Conservation (phyloP, 352 stramenopile species). For the Pythium monospermum region DNA sequence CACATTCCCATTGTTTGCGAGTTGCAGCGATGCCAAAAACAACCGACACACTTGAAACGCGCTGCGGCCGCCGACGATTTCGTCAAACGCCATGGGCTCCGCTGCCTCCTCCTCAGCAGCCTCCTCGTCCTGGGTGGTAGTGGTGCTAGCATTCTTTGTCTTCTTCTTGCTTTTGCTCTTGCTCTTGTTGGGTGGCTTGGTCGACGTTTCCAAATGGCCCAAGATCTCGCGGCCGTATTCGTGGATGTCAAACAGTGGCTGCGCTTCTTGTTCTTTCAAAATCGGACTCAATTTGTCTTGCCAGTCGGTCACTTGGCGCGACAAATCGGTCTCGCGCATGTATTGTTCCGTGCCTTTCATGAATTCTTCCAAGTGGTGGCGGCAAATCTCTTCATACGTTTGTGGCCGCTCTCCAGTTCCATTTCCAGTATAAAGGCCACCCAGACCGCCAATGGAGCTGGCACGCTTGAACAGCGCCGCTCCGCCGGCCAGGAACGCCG, state of each 20-base stretch:
- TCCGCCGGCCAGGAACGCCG: conserved; percentile 11
- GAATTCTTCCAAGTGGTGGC: conserved; percentile 71
- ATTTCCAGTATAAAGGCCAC: no score
- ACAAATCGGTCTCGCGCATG: conserved; percentile 64
- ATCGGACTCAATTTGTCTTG: conserved; percentile 69
- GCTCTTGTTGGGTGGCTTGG: conserved; percentile 23
- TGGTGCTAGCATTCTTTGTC: conserved; percentile 17
- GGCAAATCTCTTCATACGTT: conserved; percentile 71
- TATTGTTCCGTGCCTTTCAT: conserved; percentile 82
- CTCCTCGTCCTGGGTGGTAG: background rate
- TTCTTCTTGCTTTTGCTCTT: conserved; percentile 28
- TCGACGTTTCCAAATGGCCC: conserved; percentile 35
- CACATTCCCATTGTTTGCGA: conserved; percentile 89
- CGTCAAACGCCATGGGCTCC: conserved; percentile 39
- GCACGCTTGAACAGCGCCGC: conserved; percentile 16
- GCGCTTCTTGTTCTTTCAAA: conserved; percentile 62
- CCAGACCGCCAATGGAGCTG: background rate
- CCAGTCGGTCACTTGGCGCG: conserved; percentile 71
- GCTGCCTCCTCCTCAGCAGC: conserved; percentile 5
- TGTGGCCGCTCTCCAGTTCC: conserved; percentile 31
- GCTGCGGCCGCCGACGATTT: conserved; percentile 46
- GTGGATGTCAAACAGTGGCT: conserved; percentile 73
- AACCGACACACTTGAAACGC: conserved; percentile 84
- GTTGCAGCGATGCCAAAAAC: conserved; percentile 89
- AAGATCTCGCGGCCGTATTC: conserved; percentile 61